phyloP scores from a whole-genome alignment of 2,329 filamentous ascomycete species.

The Curvularia hawaiiensis region DNA sequence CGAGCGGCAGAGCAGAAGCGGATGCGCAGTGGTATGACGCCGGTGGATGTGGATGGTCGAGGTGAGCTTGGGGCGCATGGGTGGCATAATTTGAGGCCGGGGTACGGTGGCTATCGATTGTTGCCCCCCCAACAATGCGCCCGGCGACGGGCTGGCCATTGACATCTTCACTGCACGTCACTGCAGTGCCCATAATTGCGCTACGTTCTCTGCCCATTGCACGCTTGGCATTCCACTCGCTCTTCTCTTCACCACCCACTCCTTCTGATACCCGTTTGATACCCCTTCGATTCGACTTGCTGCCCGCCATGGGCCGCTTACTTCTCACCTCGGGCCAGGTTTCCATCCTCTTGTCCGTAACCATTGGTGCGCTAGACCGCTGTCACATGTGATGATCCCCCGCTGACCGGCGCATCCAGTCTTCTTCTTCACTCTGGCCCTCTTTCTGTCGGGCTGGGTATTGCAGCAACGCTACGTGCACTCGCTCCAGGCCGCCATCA shows the following conservation, averaged over 20 bases:
- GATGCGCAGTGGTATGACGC: background rate
- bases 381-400: background rate
- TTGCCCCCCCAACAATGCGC: slow-evolving; percentile 26
- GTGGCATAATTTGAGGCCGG: slow-evolving; percentile 22
- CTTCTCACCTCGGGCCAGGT: slow-evolving; percentile 74
- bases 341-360: slow-evolving; percentile 67
- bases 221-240: slow-evolving; percentile 17
- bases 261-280: slow-evolving; percentile 17
- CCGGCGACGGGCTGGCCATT: slow-evolving; percentile 19
- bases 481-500: slow-evolving; percentile 76
- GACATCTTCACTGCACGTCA: slow-evolving; percentile 30
- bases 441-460: slow-evolving; percentile 87
- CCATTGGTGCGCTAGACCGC: slow-evolving; percentile 61
- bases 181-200: slow-evolving; percentile 21
- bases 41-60: slow-evolving; percentile 1
- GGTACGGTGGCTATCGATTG: slow-evolving; percentile 34
- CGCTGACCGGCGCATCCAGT: slow-evolving; percentile 51
- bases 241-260: slow-evolving; percentile 15
- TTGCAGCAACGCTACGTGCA: slow-evolving; percentile 85
- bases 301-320: slow-evolving; percentile 48
- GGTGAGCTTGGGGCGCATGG: slow-evolving; percentile 7
- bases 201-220: slow-evolving; percentile 27
- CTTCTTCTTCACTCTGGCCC: slow-evolving; percentile 75
- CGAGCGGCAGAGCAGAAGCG: background rate
- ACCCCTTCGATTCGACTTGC: slow-evolving; percentile 17